These are phyloP conservation scores for Tolypocladium paradoxum DNA, from an alignment of 2,329 filamentous ascomycete species.

Conservation along the genomic window DNA sequence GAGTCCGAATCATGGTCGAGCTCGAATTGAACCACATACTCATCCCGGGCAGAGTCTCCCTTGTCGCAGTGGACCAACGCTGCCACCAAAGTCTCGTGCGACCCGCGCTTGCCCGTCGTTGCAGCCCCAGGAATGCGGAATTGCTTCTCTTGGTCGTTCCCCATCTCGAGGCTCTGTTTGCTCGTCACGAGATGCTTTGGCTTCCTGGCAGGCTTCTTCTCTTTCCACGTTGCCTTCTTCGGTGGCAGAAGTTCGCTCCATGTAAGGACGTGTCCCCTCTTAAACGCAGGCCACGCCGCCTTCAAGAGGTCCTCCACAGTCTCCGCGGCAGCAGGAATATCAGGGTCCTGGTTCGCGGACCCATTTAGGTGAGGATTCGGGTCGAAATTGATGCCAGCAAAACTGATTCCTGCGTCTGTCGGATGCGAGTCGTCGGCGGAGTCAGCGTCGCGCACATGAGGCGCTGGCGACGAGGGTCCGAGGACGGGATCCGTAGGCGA, in stretches of 20 bases:
- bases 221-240: conserved; percentile 66
- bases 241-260: conserved; percentile 78
- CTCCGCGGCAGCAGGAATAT: conserved; percentile 59
- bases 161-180: conserved; percentile 80
- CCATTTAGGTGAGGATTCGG: conserved; percentile 32
- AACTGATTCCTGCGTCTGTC: conserved; percentile 21
- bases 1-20: conserved; percentile 42
- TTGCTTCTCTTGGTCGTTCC: conserved; percentile 72
- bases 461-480: conserved; percentile 32
- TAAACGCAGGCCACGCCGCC: conserved; percentile 72
- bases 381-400: conserved; percentile 35
- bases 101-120: conserved; percentile 42
- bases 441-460: conserved; percentile 30
- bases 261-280: conserved; percentile 60
- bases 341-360: conserved; percentile 45
- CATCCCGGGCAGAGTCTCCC: conserved; percentile 24
- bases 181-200: conserved; percentile 76
- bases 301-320: conserved; percentile 66
- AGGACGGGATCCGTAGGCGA: conserved; percentile 34
- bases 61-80: conserved; percentile 35
- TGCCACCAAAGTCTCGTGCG: conserved; percentile 39
- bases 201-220: conserved; percentile 67
- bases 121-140: conserved; percentile 65
- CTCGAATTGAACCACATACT: conserved; percentile 30
- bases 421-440: conserved; percentile 22